Conservation (phyloP, 2,329 filamentous ascomycete species). For the Penicillium sp. region DNA sequence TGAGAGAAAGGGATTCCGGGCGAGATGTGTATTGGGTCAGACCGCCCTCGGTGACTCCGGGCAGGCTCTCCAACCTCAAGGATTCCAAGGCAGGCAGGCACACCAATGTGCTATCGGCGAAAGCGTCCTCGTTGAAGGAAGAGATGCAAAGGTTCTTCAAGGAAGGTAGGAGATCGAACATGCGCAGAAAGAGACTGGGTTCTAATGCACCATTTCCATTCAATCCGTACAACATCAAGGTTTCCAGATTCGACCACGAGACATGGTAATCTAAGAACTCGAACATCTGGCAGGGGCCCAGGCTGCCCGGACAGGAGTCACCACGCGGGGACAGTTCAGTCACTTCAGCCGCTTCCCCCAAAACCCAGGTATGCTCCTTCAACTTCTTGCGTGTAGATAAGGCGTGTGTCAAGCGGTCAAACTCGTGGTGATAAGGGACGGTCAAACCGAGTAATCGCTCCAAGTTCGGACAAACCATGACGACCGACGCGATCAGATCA, state of each 20-base stretch:
- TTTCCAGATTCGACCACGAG: constrained; percentile 53
- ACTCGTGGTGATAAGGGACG: constrained; percentile 54
- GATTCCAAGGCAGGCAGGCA: constrained; percentile 54
- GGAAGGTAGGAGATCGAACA: constrained; percentile 53
- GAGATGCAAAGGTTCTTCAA: constrained; percentile 56
- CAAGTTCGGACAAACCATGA: constrained; percentile 60
- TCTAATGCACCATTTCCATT: constrained; percentile 48
- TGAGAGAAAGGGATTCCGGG: constrained; percentile 45
- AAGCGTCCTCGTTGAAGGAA: constrained; percentile 54
- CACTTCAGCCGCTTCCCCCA: constrained; percentile 47
- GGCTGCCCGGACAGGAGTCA: constrained; percentile 40
- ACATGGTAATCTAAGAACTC: constrained; percentile 56
- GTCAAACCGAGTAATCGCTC: constrained; percentile 56
- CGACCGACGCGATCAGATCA: constrained; percentile 55
- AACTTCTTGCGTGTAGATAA: constrained; percentile 55
- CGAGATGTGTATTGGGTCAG: constrained; percentile 53
- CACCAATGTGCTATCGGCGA: constrained; percentile 55
- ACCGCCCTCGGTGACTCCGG: constrained; percentile 57
- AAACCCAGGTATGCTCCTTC: constrained; percentile 58
- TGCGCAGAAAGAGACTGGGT: constrained; percentile 55
- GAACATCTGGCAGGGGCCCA: constrained; percentile 51
- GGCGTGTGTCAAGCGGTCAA: constrained; percentile 56
- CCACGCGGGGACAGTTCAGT: constrained; percentile 39
- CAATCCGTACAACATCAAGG: constrained; percentile 53
- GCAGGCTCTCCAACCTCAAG: constrained; percentile 56